Percentiles rank a stretch among this genome's conserved stretches.
Evolutionary conservation across 768 basidiomycete genomes (phyloP).

Genomic region (Tricholoma sp.): DNA sequence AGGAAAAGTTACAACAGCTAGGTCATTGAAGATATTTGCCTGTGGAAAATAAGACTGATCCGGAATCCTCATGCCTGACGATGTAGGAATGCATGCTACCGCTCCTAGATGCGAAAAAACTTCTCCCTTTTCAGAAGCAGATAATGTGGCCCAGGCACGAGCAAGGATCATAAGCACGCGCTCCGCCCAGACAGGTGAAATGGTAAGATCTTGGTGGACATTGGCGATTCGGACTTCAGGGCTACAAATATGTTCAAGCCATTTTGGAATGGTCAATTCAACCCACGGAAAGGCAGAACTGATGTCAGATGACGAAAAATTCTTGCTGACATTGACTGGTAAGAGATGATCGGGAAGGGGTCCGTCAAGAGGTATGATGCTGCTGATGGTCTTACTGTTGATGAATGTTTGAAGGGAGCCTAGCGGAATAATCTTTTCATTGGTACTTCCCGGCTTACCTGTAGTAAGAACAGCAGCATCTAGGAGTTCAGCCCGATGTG

Average conservation of each 20-base stretch:
- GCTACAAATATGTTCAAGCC: constrained; percentile 63
- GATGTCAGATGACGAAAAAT: constrained; percentile 49
- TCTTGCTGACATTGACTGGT: constrained; percentile 58
- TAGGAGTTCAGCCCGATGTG: constrained; percentile 55
- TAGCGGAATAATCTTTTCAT: constrained; percentile 62
- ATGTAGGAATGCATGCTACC: constrained; percentile 66
- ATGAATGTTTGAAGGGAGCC: constrained; percentile 67
- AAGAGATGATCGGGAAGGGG: constrained; percentile 74
- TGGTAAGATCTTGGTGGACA: constrained; percentile 54
- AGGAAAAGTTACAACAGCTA: constrained; percentile 72
- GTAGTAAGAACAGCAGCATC: constrained; percentile 61
- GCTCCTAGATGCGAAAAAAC: constrained; percentile 44
- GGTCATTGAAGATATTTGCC: constrained; percentile 84
- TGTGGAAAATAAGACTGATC: constrained; percentile 78
- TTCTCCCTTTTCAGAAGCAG: constrained; percentile 39
- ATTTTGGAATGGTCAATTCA: constrained; percentile 71
- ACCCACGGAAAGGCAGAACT: constrained; percentile 63
- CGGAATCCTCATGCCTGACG: constrained; percentile 67
- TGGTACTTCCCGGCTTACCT: constrained; percentile 25
- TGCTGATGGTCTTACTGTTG: constrained; percentile 51
- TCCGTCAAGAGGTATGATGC: constrained; percentile 61
- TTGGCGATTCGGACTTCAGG: constrained; percentile 35
- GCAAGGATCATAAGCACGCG: constrained; percentile 62
- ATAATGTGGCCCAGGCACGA: constrained; percentile 67
- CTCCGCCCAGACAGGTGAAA: constrained; percentile 75